Evolutionary conservation across 805 yeast species (phyloP).

Genomic region (Grigorovia jiainica): DNA sequence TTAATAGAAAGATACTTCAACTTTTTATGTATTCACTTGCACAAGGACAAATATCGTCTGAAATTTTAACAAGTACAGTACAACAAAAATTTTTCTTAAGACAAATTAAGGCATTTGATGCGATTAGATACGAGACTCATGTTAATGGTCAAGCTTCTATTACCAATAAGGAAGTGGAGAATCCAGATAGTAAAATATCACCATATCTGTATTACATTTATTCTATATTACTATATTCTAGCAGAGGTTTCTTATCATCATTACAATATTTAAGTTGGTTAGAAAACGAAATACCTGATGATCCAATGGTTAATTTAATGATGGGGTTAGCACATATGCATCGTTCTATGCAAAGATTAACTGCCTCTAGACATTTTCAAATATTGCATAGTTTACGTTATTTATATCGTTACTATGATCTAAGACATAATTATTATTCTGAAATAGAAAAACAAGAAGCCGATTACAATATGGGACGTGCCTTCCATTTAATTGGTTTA

Average conservation of each 20-base stretch:
- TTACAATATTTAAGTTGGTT: conserved; percentile 68
- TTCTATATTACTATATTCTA: conserved; percentile 69
- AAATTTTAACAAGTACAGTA: conserved; percentile 61
- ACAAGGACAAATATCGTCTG: conserved; percentile 45
- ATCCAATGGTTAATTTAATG: conserved; percentile 69
- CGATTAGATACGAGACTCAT: conserved; percentile 42
- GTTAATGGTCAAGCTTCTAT: conserved; percentile 77
- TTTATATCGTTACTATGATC: conserved; percentile 57
- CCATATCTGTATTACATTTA: conserved; percentile 73
- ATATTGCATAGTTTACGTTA: conserved; percentile 79
- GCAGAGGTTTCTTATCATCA: conserved; percentile 75
- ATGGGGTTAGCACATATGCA: conserved; percentile 78
- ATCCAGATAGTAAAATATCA: conserved; percentile 37
- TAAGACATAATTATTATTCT: conserved; percentile 32
- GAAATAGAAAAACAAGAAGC: conserved; percentile 59
- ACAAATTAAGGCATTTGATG: conserved; percentile 83
- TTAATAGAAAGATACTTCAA: conserved; percentile 57
- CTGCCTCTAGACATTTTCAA: conserved; percentile 79
- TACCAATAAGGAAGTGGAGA: conserved; percentile 38
- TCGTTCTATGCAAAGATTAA: conserved; percentile 83
- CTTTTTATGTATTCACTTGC: conserved; percentile 59
- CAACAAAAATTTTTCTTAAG: conserved; percentile 86
- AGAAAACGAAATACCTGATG: conserved; percentile 55
- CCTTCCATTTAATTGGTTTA: conserved; percentile 77
- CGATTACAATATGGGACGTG: conserved; percentile 72